phyloP scores from a whole-genome alignment of 2,329 filamentous ascomycete species.

The Calonectria pseudoturangicola region DNA sequence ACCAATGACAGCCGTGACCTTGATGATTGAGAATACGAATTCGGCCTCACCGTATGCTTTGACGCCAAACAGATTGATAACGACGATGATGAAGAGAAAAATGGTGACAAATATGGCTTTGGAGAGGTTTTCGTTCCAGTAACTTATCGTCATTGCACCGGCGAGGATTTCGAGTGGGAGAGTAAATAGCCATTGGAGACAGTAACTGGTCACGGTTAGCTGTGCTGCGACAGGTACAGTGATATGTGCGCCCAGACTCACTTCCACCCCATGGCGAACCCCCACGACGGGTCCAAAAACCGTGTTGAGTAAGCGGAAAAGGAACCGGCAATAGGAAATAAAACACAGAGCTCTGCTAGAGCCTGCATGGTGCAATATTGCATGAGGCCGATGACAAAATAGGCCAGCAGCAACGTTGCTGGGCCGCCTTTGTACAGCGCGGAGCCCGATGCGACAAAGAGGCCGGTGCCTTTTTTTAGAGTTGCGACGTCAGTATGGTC shows the following conservation, averaged over 20 bases:
- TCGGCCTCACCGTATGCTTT: slow-evolving; percentile 93
- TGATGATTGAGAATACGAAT: slow-evolving; percentile 90
- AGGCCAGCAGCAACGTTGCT: slow-evolving; percentile 85
- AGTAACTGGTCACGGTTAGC: slow-evolving; percentile 75
- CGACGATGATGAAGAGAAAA: slow-evolving; percentile 84
- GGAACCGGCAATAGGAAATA: slow-evolving; percentile 93
- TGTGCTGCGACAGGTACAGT: background rate
- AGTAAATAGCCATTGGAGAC: slow-evolving; percentile 89
- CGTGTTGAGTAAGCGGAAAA: slow-evolving; percentile 96
- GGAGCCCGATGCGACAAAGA: slow-evolving; percentile 89
- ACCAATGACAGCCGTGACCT: slow-evolving; percentile 88
- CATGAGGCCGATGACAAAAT: slow-evolving; percentile 87
- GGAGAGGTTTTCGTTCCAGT: slow-evolving; percentile 80
- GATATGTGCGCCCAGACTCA: slow-evolving; percentile 63
- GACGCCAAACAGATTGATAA: slow-evolving; percentile 91
- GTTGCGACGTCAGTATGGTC: slow-evolving; percentile 67
- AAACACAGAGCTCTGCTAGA: slow-evolving; percentile 91
- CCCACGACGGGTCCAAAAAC: slow-evolving; percentile 95
- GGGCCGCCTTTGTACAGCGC: slow-evolving; percentile 86
- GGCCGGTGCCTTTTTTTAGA: slow-evolving; percentile 77
- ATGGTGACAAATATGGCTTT: slow-evolving; percentile 87
- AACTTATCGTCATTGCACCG: slow-evolving; percentile 87
- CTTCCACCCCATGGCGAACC: slow-evolving; percentile 97
- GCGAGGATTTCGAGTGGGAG: slow-evolving; percentile 91
- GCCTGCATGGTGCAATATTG: slow-evolving; percentile 94